Conservation (phyloP, 805 yeast genomes). For the Limtongozyma cylindracea region DNA sequence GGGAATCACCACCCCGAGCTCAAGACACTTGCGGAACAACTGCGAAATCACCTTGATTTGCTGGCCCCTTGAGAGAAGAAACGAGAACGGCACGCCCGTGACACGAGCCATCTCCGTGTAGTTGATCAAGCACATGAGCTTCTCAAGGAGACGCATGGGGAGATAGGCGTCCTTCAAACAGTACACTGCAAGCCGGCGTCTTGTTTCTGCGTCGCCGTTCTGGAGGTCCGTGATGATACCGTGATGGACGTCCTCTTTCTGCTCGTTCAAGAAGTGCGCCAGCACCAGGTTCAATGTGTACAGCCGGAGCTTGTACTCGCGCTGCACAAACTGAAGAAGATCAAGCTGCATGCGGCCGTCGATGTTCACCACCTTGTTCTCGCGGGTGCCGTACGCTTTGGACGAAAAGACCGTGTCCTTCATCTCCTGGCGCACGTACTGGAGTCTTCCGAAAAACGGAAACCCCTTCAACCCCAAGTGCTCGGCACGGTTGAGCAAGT, state of each 20-base stretch:
- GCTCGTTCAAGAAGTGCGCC: slow-evolving; percentile 82
- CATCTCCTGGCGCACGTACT: slow-evolving; percentile 42
- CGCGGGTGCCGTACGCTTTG: slow-evolving; percentile 90
- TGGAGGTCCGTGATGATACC: slow-evolving; percentile 89
- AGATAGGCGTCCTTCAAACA: slow-evolving; percentile 91
- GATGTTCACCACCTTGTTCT: slow-evolving; percentile 71
- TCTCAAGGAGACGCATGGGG: slow-evolving; percentile 72
- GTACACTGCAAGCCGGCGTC: slow-evolving; percentile 88
- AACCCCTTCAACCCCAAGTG: slow-evolving; percentile 41
- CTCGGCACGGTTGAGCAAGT: slow-evolving; percentile 65
- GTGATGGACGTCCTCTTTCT: slow-evolving; percentile 95
- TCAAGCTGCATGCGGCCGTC: slow-evolving; percentile 95
- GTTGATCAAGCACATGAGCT: slow-evolving; percentile 87
- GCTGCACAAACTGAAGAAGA: slow-evolving; percentile 71
- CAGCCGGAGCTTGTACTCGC: slow-evolving; percentile 86
- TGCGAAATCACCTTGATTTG: slow-evolving; percentile 95
- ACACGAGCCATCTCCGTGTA: slow-evolving; percentile 99
- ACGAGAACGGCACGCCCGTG: slow-evolving; percentile 94
- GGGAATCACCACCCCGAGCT: slow-evolving; percentile 74
- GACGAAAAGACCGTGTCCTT: slow-evolving; percentile 74
- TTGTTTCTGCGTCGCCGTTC: slow-evolving; percentile 75
- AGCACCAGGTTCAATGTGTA: slow-evolving; percentile 90
- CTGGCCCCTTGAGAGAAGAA: slow-evolving; percentile 76
- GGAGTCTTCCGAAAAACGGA: slow-evolving; percentile 72
- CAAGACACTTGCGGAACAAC: slow-evolving; percentile 74